Evolutionary conservation across 345 rosid species (phyloP), one percentile per base, ranked within the genome.

Genomic region (Moricandia moricandioides): DNA sequence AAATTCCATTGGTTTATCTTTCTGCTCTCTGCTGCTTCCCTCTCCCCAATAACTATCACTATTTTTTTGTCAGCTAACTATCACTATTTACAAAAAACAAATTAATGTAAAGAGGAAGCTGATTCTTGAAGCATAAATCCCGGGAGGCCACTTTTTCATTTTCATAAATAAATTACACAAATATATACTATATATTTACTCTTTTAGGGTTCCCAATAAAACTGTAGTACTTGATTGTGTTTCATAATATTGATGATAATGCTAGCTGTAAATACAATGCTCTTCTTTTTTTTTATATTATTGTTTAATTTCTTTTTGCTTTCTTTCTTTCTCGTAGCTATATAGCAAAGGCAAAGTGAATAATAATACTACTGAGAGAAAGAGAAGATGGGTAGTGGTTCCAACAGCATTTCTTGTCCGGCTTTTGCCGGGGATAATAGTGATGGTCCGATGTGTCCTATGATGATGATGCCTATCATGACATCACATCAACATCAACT

Each of bases 111-210:
- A 85, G 86, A 83, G 91, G 86, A 61, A 67, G 72, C 89, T 87
- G 89, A 78, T 79, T 80, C 71, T 82, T 78, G 88, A 60, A 84
- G 94, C 97, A 78, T 85, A 90, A 88, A 86, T 86, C 89, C 83
- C 97, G 97, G 94, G 97, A 90, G 97, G 72, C 79, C 79, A 78
- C 86, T 72, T 78, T 78, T 84, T 63, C 37, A 65, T 68, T 62
- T 51, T 47, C 65, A 26, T 35, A 59, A 66, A 27, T 67, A 27
- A 59, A 45, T 8, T 18, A 35, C 27, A 57, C 21, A 57, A 9
- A 68, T 21, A 75, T 12, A 14, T 9, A 62, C 2, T 33, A 62
- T 30, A 16, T 55, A 56, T 14, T 72, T 72, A 59, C 78, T 78
- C 77, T 61, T 78, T 78, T 72, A 78, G 81, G 77, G 81, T 66